These are phyloP conservation scores for Pisolithus marmoratus DNA, from an alignment of 768 basidiomycete species.

Conservation along the genomic window DNA sequence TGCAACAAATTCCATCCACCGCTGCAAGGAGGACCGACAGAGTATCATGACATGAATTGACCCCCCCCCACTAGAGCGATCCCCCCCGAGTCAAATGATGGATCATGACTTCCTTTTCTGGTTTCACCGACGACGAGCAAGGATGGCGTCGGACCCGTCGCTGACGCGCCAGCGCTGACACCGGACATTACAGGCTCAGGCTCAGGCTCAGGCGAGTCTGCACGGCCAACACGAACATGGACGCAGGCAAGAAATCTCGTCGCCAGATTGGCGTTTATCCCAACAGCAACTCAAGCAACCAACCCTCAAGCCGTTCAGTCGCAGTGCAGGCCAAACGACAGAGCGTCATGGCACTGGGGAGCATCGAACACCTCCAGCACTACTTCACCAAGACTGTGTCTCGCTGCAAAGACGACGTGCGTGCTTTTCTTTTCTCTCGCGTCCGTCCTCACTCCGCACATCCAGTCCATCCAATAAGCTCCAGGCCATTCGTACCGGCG, in stretches of 20 bases:
- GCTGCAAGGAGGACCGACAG: too few species aligned
- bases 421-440: conserved; percentile 22
- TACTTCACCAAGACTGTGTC: conserved; percentile 89
- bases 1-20: neutral
- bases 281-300: conserved; percentile 62
- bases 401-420: conserved; percentile 67
- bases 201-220: neutral
- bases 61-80: too few species aligned
- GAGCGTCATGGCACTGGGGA: conserved; percentile 91
- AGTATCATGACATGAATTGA: too few species aligned
- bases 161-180: conserved; percentile 49
- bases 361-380: conserved; percentile 92
- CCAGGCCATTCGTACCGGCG: conserved; percentile 62
- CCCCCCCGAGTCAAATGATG: too few species aligned
- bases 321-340: conserved; percentile 90
- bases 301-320: conserved; percentile 80
- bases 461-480: conserved; percentile 42
- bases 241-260: conserved; percentile 26
- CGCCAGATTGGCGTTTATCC: conserved; percentile 78
- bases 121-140: neutral
- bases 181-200: conserved; percentile 53
- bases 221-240: neutral
- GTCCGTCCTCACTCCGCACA: conserved; percentile 2
- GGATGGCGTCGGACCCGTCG: conserved; percentile 26
- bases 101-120: conserved; percentile 6